Percentiles rank a stretch among this genome's conserved stretches.
phyloP scores from a whole-genome alignment of 2,329 filamentous ascomycete genomes.

The Aspergillus fructus region DNA sequence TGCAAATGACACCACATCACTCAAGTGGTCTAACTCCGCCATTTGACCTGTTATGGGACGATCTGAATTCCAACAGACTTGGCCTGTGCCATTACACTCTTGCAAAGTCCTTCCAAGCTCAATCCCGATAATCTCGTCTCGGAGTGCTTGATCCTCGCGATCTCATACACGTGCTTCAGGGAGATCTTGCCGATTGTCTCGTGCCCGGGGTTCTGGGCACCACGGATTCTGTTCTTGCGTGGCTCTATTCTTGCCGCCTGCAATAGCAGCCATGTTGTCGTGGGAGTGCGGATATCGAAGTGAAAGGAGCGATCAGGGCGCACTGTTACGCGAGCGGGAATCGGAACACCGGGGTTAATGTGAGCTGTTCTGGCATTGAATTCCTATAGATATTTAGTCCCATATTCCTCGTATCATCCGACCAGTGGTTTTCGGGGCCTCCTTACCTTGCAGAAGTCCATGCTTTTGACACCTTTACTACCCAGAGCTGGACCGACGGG shows the following conservation, averaged over 20 bases:
- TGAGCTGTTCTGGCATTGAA: conserved; percentile 94
- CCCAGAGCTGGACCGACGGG: conserved; percentile 95
- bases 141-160: conserved; percentile 90
- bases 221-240: conserved; percentile 71
- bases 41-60: conserved; percentile 51
- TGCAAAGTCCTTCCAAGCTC: conserved; percentile 69
- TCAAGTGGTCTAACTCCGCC: not conserved
- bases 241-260: conserved; percentile 74
- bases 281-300: conserved; percentile 90
- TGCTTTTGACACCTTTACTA: conserved; percentile 97
- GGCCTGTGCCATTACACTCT: conserved; percentile 70
- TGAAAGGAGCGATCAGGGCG: conserved; percentile 89
- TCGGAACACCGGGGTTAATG: conserved; percentile 77
- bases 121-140: conserved; percentile 73
- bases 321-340: conserved; percentile 87
- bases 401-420: not conserved
- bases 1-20: conserved; percentile 10
- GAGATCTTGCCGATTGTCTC: conserved; percentile 82
- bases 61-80: conserved; percentile 74
- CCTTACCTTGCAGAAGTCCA: conserved; percentile 97
- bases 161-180: conserved; percentile 95
- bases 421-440: not conserved
- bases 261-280: conserved; percentile 87
- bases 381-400: conserved; percentile 59
- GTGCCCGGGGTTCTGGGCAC: conserved; percentile 70